Base-by-base conservation (phyloP, 1,284 basidiomycete species). In the Rhodotorula sp. region DNA sequence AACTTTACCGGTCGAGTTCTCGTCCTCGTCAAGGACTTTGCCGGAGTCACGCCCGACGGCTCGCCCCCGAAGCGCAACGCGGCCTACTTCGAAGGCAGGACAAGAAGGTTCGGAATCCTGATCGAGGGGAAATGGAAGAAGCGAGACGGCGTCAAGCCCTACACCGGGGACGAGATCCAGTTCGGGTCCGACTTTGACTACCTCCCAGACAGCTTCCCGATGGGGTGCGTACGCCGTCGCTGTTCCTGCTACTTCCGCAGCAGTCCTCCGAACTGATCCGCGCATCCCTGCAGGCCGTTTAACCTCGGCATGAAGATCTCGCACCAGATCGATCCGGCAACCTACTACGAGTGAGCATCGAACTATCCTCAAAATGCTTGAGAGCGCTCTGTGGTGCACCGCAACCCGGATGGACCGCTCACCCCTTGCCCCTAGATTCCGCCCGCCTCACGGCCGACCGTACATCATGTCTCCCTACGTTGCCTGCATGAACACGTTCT, bases 401-500 rank as follows among this genome's bases (percentile, higher is more conserved):
- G 74, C 38, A 12, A 43, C 10, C 38, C 38, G 38, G 38, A 43
- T 14, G 38, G 2, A 10, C 38, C 10, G 38, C 10, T 43, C 1
- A 43, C 12, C 38, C 38, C 38, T 43, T 43, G 1, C 38, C 38
- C 38, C 10, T 62, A 77, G 78, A 50, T 77, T 79, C 64, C 76
- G 78, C n/a, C 81, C 82, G 12, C 78, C 79, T 5, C 79, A 79
- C 14, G 79, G 79, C 1, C 70, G 82, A 2, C 82, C 82, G 0
- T 83, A 79, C 75, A 83, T 83, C 79, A 83, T 83, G 82, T 80
- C 77, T 28, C 81, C 81, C 2, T 81, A 81, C 74, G 65, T 75
- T 21, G 82, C 81, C 3, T 82, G 81, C 64, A 82, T 83, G 80
- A 82, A 82, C 73, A 81, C 81, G 0, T 71, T 82, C 45, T 52